A percentile compares a stretch with the other conserved stretches of the same genome.
These are phyloP conservation scores for Beauveria australis DNA, from an alignment of 2,329 filamentous ascomycete genomes.

Conservation along the genomic window DNA sequence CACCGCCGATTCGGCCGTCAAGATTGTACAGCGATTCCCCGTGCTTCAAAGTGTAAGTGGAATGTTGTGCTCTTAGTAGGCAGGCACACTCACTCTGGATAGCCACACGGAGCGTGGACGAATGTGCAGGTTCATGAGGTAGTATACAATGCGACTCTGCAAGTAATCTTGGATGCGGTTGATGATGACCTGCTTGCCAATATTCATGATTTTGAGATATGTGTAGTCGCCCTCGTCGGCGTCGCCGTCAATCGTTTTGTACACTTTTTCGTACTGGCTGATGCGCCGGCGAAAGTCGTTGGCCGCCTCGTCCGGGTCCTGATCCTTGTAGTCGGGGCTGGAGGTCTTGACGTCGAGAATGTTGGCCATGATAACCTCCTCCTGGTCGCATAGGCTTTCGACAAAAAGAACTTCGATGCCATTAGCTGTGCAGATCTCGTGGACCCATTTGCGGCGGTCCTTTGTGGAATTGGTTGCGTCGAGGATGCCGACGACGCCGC, in stretches of 20 bases:
- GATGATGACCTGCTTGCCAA: slow-evolving; percentile 94
- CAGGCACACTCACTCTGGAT: slow-evolving; percentile 59
- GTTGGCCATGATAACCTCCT: slow-evolving; percentile 95
- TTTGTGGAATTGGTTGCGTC: slow-evolving; percentile 98
- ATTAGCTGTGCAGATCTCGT: slow-evolving; percentile 65
- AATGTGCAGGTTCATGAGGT: slow-evolving; percentile 97
- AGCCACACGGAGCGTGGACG: slow-evolving; percentile 95
- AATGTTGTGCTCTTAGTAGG: not conserved
- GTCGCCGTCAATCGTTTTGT: slow-evolving; percentile 80
- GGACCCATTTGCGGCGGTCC: slow-evolving; percentile 80
- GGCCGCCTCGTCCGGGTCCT: slow-evolving; percentile 87
- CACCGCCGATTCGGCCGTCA: slow-evolving; percentile 83
- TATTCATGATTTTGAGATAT: slow-evolving; percentile 95
- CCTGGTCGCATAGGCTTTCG: slow-evolving; percentile 93
- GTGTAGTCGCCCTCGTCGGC: slow-evolving; percentile 76
- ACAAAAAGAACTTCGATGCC: slow-evolving; percentile 90
- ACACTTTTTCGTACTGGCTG: slow-evolving; percentile 93
- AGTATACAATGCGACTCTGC: slow-evolving; percentile 93
- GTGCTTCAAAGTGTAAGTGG: slow-evolving; percentile 46
- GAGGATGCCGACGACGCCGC: slow-evolving; percentile 83
- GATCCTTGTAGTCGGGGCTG: slow-evolving; percentile 86
- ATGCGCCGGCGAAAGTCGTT: slow-evolving; percentile 91
- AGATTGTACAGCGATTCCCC: slow-evolving; percentile 93
- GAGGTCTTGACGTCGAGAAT: slow-evolving; percentile 96
- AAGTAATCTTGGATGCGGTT: slow-evolving; percentile 96